Evolutionary conservation across 2,329 filamentous ascomycete species (phyloP), one percentile per base, ranked within the genome.

Genomic region (Alternaria burnsii): DNA sequence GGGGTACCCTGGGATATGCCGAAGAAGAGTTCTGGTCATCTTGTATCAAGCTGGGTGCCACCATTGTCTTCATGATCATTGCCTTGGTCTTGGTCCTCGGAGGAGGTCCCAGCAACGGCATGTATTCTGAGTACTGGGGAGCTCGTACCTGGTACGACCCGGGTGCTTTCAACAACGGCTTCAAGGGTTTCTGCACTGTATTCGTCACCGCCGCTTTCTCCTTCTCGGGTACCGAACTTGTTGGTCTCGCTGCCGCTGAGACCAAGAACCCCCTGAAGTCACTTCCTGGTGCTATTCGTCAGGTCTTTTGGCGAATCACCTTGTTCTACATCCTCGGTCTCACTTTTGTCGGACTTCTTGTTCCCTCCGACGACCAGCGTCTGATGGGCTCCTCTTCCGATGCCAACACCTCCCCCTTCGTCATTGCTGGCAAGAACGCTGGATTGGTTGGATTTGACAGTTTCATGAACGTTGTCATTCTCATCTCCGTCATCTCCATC

Each of bases 381-480:
- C 76, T 83, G 14, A 72, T 82, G 28, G 79, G 76, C 46, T 62
- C 52, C 8, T 75, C 66, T 55, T 71, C 68, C 65, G 73, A 70
- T 67, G 79, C 74, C 68, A 79, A 71, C 67, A 83, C 84, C 7
- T 88, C 86, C 0, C 90, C 89, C 1, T 91, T 91, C 70, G 89
- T 91, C 60, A 86, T 91, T 65, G 86, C 86, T 24, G 87, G 88
- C 61, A 79, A 85, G 62, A 82, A 87, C 58, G 87, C 88, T 7
- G 86, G 87, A 44, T 86, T 92, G 43, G 72, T 76, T 2, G 85
- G 84, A 3, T 82, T 91, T 14, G 87, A 88, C 24, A 84, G 83
- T 24, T 85, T 91, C 63, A 88, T 91, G 82, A 91, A 91, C 74
- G 87, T 84, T 16, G 84, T 90, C 53, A 88, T 91, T 69, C 82